Percentiles rank a stretch among this genome's conserved stretches.
These are phyloP conservation scores for Solanum hybrid DNA, from an alignment of 305 asterid species.

Conservation along the genomic window DNA sequence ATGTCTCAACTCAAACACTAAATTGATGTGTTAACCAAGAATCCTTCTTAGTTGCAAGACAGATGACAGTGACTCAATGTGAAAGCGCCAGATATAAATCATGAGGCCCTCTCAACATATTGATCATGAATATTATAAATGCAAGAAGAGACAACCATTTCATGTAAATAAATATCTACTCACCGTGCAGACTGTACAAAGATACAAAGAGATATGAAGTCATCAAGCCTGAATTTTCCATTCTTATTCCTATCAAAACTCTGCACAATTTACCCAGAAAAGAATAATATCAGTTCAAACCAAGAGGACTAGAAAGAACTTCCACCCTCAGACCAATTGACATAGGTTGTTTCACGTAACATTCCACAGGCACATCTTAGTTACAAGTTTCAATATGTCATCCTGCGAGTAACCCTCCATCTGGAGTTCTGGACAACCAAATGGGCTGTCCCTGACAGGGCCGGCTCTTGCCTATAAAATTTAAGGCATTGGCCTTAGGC, in stretches of 20 bases:
- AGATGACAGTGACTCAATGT: background rate
- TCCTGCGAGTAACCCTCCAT: background rate
- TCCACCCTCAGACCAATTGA: background rate
- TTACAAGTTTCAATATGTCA: background rate
- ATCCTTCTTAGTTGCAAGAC: background rate
- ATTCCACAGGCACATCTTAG: background rate
- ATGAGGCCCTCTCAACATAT: background rate
- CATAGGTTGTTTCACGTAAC: background rate
- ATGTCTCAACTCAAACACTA: background rate
- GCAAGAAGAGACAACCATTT: slow-evolving; percentile 1
- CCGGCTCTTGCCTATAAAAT: too few relatives aligned
- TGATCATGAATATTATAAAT: background rate
- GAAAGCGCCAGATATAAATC: background rate
- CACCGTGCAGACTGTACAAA: slow-evolving; percentile 79
- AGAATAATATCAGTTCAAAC: background rate
- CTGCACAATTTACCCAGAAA: slow-evolving; percentile 26
- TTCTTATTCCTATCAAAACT: slow-evolving; percentile 62
- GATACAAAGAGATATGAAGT: slow-evolving; percentile 67
- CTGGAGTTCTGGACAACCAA: background rate
- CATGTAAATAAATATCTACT: slow-evolving; percentile 7
- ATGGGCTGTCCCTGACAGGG: background rate
- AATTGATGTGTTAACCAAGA: background rate
- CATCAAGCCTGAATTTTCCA: slow-evolving; percentile 70
- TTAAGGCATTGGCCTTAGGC: too few relatives aligned
- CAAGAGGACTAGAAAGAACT: background rate